Base-by-base conservation (phyloP, 257 asterid species). In the Asclepias syriaca region DNA sequence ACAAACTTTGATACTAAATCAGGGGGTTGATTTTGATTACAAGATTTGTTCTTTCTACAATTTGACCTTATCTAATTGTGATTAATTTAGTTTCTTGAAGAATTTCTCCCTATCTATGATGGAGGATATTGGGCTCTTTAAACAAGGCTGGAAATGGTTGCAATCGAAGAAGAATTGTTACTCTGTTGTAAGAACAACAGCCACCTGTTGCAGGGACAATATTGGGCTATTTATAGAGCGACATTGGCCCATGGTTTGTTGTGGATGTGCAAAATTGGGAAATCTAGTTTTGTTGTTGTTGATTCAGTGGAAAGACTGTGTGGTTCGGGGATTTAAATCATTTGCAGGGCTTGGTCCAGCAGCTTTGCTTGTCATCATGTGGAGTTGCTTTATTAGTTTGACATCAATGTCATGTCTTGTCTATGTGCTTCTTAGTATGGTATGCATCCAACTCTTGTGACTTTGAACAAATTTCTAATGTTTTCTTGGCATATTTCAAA, bases 111-210 rank as follows among this genome's bases (percentile, higher is more conserved):
- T 74, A 27, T 72, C 71, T 71, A 71, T 76, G 72, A 95, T 95
- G 99, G 99, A 95, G 91, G 98, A 95, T 87, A 95, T 95, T 74
- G 93, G 98, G 74, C 76, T 92, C 80, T 92, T 95, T 83, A 87
- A 87, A 72, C 97, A 95, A 82, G 96, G 85, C 75, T 87, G 91
- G 93, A 83, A 83, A 82, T 95, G 99, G 97, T 70, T 92, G 81
- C 96, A 82, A 85, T 89, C 96, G 3, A 92, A 90, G 75, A 84
- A 78, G 81, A 87, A 78, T 74, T 82, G 89, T 72, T 95, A 86
- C 80, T 90, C 93, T 65, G 89, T 89, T 27, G 85, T 85, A 40
- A 84, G 82, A 76, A 82, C 87, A 76, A 57, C 78, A 8, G 68
- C 76, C 72, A 78, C 87, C 76, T 90, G 91, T 81, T 69, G 82